phyloP scores from a whole-genome alignment of 306 rosid species.

The Casuarina glauca region DNA sequence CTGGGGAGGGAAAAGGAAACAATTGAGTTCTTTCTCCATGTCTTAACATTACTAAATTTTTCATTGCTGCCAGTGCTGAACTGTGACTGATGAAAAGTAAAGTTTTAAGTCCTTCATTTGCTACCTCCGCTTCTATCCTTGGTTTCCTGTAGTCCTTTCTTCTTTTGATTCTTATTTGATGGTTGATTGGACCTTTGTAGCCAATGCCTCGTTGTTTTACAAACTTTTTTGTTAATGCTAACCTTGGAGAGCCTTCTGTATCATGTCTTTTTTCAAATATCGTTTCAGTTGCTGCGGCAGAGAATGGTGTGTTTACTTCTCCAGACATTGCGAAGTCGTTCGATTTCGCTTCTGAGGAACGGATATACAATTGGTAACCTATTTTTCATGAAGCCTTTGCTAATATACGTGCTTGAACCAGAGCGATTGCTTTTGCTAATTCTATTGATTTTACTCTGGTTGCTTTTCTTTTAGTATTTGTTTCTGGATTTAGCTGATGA shows the following conservation, averaged over 20 bases:
- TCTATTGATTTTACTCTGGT: neutral
- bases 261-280: neutral
- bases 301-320: constrained; percentile 69
- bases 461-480: neutral
- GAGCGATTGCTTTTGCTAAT: neutral
- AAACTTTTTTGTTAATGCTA: neutral
- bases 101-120: neutral
- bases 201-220: too few relatives aligned
- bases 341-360: constrained; percentile 78
- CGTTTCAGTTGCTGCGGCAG: constrained; percentile 71
- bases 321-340: constrained; percentile 75
- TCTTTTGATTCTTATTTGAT: too few relatives aligned
- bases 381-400: neutral
- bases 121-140: neutral
- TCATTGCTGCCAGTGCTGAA: constrained; percentile 2
- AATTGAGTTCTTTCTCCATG: too few relatives aligned
- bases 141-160: too few relatives aligned
- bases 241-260: neutral
- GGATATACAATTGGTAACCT: constrained; percentile 79
- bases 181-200: too few relatives aligned
- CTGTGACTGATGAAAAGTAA: neutral
- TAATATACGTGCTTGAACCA: neutral
- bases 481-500: neutral
- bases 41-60: neutral
- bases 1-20: neutral